A percentile compares a stretch with the other conserved stretches of the same genome.
Evolutionary conservation across 495 filamentous ascomycete species (phyloP).

Genomic region (Penicillium fimorum): DNA sequence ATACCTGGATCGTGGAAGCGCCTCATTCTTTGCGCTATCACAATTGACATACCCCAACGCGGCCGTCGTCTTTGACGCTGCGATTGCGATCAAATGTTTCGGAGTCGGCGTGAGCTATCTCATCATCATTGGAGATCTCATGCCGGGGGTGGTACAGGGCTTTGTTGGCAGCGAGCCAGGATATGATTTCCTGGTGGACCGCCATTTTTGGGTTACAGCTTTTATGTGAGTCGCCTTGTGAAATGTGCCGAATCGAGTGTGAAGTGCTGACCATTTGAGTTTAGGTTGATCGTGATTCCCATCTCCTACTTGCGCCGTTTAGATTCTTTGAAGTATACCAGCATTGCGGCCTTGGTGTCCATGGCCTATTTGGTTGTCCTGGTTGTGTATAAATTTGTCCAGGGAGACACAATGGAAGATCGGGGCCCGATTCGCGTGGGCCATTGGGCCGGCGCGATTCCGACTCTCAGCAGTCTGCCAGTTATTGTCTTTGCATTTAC

Average conservation of each 20-base stretch:
- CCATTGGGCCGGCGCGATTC: conserved; percentile 73
- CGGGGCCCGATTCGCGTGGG: conserved; percentile 71
- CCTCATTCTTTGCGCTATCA: conserved; percentile 88
- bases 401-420: conserved; percentile 70
- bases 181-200: conserved; percentile 73
- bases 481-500: conserved; percentile 98
- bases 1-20: conserved; percentile 80
- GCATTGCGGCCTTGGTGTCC: conserved; percentile 83
- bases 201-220: conserved; percentile 96
- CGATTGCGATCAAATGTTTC: conserved; percentile 97
- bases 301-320: conserved; percentile 85
- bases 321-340: conserved; percentile 97
- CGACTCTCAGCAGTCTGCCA: conserved; percentile 80
- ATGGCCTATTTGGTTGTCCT: conserved; percentile 92
- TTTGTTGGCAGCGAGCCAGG: conserved; percentile 60
- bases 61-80: conserved; percentile 90
- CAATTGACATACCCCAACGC: conserved; percentile 97
- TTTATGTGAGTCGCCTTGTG: conserved; percentile 66
- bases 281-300: conserved; percentile 87
- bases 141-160: conserved; percentile 88
- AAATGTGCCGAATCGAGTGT: neutral
- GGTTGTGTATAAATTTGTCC: conserved; percentile 84
- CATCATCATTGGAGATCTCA: conserved; percentile 97
- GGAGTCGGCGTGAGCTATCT: conserved; percentile 95
- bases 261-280: conserved; percentile 13